Evolutionary conservation across 495 filamentous ascomycete species (phyloP).

Genomic region (Opeltia flavorubescens): DNA sequence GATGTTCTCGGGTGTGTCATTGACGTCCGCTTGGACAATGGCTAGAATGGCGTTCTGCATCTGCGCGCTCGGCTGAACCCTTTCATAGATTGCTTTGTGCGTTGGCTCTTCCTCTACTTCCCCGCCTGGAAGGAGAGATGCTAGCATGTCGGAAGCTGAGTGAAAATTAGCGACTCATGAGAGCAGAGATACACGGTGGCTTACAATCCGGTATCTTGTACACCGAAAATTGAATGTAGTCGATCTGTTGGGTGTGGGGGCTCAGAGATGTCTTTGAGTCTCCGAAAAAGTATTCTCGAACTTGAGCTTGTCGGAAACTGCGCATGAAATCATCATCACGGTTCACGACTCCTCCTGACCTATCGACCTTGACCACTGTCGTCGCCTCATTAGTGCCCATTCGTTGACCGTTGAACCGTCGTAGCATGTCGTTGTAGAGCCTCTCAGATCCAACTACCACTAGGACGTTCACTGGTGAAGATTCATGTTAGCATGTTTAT

Average conservation of each 20-base stretch:
- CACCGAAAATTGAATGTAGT: slow-evolving; percentile 57
- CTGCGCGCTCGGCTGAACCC: slow-evolving; percentile 38
- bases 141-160: slow-evolving; percentile 19
- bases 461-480: slow-evolving; percentile 50
- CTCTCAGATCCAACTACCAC: slow-evolving; percentile 75
- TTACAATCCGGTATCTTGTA: slow-evolving; percentile 47
- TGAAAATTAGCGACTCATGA: not conserved
- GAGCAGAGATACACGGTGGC: not conserved
- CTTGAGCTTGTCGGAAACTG: slow-evolving; percentile 52
- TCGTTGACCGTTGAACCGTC: slow-evolving; percentile 53
- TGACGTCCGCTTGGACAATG: slow-evolving; percentile 55
- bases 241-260: slow-evolving; percentile 67
- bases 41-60: slow-evolving; percentile 64
- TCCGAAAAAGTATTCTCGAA: slow-evolving; percentile 91
- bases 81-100: slow-evolving; percentile 35
- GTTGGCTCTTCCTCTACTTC: slow-evolving; percentile 24
- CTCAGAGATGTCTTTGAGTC: slow-evolving; percentile 60
- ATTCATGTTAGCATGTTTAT: not conserved
- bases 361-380: slow-evolving; percentile 62
- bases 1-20: slow-evolving; percentile 54
- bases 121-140: slow-evolving; percentile 35
- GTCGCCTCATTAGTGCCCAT: slow-evolving; percentile 48
- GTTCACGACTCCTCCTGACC: slow-evolving; percentile 78
- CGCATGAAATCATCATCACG: slow-evolving; percentile 65
- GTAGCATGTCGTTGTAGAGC: slow-evolving; percentile 62